Conservation (phyloP, 2,329 filamentous ascomycete species). For the Fusarium paranaense region DNA sequence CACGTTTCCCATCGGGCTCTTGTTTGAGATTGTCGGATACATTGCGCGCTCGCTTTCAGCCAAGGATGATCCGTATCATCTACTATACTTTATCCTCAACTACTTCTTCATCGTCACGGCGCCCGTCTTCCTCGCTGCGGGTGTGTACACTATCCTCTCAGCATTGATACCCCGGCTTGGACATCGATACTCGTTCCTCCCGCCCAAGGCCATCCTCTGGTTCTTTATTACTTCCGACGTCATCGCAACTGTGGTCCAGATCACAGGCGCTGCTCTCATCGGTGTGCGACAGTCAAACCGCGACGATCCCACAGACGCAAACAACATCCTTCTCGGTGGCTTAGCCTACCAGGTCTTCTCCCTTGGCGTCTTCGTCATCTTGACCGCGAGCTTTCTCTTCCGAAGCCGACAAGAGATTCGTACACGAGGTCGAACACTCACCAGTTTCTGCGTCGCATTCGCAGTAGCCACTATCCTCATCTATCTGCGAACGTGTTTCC, state of each 20-base stretch:
- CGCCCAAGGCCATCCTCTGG: constrained; percentile 60
- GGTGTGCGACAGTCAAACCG: constrained; percentile 61
- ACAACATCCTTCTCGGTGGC: constrained; percentile 67
- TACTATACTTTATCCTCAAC: constrained; percentile 67
- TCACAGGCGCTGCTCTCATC: constrained; percentile 66
- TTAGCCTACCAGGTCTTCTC: constrained; percentile 66
- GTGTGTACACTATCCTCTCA: constrained; percentile 66
- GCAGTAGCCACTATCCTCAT: constrained; percentile 59
- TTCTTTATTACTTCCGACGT: constrained; percentile 67
- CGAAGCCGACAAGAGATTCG: constrained; percentile 48
- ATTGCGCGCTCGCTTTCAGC: constrained; percentile 60
- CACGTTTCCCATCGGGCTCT: constrained; percentile 56
- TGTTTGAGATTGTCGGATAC: constrained; percentile 64
- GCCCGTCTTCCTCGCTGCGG: constrained; percentile 67
- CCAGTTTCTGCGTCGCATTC: constrained; percentile 56
- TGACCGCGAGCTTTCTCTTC: constrained; percentile 56
- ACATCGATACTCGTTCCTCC: constrained; percentile 56
- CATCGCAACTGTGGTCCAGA: constrained; percentile 64
- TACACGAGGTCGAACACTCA: constrained; percentile 43
- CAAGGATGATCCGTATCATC: constrained; percentile 62
- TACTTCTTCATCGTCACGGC: constrained; percentile 72
- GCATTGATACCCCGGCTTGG: constrained; percentile 61
- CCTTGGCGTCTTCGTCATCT: constrained; percentile 60
- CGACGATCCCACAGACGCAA: constrained; percentile 62
- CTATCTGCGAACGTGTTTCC: constrained; percentile 64